Evolutionary conservation across 495 filamentous ascomycete species (phyloP).

Genomic region (Bacidia rubella): DNA sequence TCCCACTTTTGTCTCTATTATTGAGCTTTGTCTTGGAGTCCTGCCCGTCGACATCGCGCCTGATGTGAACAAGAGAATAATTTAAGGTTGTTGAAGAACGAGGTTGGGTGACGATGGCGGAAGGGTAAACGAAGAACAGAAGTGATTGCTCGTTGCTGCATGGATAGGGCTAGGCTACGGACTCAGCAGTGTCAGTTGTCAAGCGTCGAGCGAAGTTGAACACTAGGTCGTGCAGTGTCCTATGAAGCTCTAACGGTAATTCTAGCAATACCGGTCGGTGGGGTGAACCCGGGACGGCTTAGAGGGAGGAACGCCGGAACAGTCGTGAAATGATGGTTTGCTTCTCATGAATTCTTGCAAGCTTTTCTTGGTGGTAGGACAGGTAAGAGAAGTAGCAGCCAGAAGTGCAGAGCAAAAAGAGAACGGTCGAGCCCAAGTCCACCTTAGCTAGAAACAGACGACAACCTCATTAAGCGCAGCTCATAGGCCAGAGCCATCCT

Average conservation of each 20-base stretch:
- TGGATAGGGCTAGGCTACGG: neutral
- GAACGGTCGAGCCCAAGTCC: neutral
- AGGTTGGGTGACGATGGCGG: neutral
- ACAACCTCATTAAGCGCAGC: constrained; percentile 2
- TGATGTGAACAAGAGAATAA: neutral
- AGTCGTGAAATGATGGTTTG: neutral
- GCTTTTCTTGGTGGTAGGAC: neutral
- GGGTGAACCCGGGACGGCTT: neutral
- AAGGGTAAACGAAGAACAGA: neutral
- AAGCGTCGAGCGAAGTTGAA: neutral
- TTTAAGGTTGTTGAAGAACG: neutral
- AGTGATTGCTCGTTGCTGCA: neutral
- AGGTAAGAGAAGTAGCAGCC: neutral
- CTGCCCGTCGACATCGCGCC: constrained; percentile 10
- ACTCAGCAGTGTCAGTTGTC: neutral
- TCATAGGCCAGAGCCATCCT: neutral
- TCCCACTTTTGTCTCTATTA: constrained; percentile 9
- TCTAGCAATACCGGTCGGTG: neutral
- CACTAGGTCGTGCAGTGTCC: neutral
- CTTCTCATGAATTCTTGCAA: neutral
- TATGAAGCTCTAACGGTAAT: neutral
- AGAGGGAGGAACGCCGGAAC: neutral
- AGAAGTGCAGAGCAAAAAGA: neutral
- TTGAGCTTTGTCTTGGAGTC: constrained; percentile 2
- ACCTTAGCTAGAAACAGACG: constrained; percentile 5